Percentiles rank a stretch among this genome's conserved stretches.
phyloP scores from a whole-genome alignment of 1,139 yeast species.

The Yamadazyma buinensis region DNA sequence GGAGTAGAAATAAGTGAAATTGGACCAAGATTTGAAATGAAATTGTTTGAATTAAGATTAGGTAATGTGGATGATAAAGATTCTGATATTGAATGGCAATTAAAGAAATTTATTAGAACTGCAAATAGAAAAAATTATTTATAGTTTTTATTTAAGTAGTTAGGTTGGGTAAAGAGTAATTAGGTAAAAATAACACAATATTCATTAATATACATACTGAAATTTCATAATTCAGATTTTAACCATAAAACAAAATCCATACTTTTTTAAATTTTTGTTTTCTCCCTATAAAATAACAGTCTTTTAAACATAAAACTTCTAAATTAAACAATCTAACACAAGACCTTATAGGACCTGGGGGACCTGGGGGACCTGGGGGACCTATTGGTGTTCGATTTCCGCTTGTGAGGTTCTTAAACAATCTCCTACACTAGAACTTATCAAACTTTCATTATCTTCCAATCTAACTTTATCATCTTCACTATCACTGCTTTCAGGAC shows the following conservation, averaged over 20 bases:
- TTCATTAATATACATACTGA: constrained; percentile 4
- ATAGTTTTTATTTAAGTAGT: constrained; percentile 2
- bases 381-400: constrained; percentile 23
- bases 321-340: no score
- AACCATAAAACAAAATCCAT: no score
- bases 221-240: constrained; percentile 4
- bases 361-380: no score
- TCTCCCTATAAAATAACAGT: no score
- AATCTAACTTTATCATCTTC: constrained; percentile 15
- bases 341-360: no score
- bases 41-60: constrained; percentile 77
- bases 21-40: constrained; percentile 98
- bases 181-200: neutral
- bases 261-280: no score
- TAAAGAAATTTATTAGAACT: constrained; percentile 88
- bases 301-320: no score
- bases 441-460: constrained; percentile 28
- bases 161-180: neutral
- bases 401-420: constrained; percentile 38
- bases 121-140: constrained; percentile 92
- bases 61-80: constrained; percentile 94
- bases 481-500: constrained; percentile 28
- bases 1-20: constrained; percentile 91
- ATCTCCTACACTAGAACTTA: constrained; percentile 38
- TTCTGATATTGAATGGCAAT: constrained; percentile 97